Evolutionary conservation across 257 asterid species (phyloP).

Genomic region (Fraxinus cuspidata): DNA sequence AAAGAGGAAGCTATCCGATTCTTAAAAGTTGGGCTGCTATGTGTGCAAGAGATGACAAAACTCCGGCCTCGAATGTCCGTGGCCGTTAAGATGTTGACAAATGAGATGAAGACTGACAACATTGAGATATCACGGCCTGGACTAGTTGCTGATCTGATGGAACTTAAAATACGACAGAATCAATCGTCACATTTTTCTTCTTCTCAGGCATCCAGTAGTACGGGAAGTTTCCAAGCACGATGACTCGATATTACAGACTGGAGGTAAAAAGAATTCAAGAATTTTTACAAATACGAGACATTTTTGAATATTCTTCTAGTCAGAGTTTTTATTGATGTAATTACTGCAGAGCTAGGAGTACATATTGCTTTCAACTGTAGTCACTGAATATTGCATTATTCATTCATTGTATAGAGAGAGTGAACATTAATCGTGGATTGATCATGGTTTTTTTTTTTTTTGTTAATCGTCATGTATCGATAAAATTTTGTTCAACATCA

Average conservation of each 20-base stretch:
- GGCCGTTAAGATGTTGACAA: slow-evolving; percentile 61
- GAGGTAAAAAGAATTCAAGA: background rate
- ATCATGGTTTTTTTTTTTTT: background rate
- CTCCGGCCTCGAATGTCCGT: slow-evolving; percentile 68
- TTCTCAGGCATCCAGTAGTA: slow-evolving; percentile 50
- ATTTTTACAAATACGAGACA: background rate
- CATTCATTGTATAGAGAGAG: slow-evolving; percentile 21
- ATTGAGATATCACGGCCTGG: slow-evolving; percentile 58
- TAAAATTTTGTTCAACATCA: background rate
- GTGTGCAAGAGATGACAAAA: slow-evolving; percentile 66
- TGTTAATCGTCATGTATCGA: background rate
- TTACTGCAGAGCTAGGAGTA: slow-evolving; percentile 15
- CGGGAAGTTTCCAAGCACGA: slow-evolving; percentile 34
- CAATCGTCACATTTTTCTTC: slow-evolving; percentile 41
- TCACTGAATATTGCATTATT: background rate
- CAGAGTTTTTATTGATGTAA: slow-evolving; percentile 1
- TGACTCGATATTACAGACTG: background rate
- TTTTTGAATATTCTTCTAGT: background rate
- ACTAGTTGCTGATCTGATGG: slow-evolving; percentile 61
- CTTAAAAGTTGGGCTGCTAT: slow-evolving; percentile 66
- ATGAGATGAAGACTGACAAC: slow-evolving; percentile 37
- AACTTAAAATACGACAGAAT: slow-evolving; percentile 49
- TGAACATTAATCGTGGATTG: background rate
- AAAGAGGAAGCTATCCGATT: slow-evolving; percentile 54
- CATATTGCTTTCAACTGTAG: slow-evolving; percentile 12